Evolutionary conservation across 2,329 filamentous ascomycete genomes (phyloP), one percentile per base, ranked within the genome.

Genomic region (Coniochaeta sp.): DNA sequence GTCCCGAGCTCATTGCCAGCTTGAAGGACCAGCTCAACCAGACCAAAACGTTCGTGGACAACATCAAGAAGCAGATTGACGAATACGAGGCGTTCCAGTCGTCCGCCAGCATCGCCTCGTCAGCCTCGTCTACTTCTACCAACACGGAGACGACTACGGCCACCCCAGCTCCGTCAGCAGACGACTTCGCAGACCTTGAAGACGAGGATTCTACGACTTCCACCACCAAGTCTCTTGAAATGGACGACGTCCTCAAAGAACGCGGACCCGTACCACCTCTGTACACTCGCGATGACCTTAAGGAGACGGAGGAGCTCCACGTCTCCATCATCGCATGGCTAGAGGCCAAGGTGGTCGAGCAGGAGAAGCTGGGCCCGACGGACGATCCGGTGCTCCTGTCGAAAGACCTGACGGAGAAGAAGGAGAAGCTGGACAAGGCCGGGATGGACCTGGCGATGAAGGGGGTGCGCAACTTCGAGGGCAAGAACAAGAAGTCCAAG

Each of bases 341-440:
- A 22, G 82, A 86, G 34, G 83, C 89, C 64, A 88, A 89, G 70
- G 75, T 90, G 56, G 77, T 81, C 2, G 81, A 83, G 66, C 93
- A 98, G 73, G 83, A 86, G 33, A 87, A 85, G 66, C 83, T 96
- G 3, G 77, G 81, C 17, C 75, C 79, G 1, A 86, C 86, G 1
- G 90, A 91, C 11, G 87, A 98, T 65, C 90, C 91, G 0, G 87
- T 87, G 7, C 79, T 96, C 9, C 81, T 88, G 0, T 77, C 86
- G 65, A 87, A 88, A 69, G 93, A 96, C 31, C 74, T 96, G 33
- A 77, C 85, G 61, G 80, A 79, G 26, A 89, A 88, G 73, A 81
- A 86, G 17, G 84, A 87, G 67, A 84, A 89, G 71, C 81, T 98
- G 7, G 85, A 89, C 70, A 86, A 89, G 70, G 83, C 81, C 5